A percentile compares a stretch with the other conserved stretches of the same genome.
phyloP scores from a whole-genome alignment of 148 eudicot genomes.

The Silene latifolia region DNA sequence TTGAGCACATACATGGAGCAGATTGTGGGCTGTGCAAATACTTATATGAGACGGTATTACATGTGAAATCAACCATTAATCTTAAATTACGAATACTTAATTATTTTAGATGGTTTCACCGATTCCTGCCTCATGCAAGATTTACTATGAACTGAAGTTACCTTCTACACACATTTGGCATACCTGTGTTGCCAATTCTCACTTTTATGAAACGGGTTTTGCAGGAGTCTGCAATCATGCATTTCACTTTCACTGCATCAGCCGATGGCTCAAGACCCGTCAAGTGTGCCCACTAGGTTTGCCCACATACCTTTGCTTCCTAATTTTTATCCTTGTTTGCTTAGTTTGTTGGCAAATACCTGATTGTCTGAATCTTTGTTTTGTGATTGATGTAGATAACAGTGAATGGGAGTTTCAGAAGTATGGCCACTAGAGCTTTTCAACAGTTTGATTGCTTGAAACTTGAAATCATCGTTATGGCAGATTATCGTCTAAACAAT shows the following conservation, averaged over 20 bases:
- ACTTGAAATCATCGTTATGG: background rate
- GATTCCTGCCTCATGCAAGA: too few species aligned
- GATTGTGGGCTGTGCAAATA: too few species aligned
- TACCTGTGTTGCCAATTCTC: background rate
- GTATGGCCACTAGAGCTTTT: conserved; percentile 60
- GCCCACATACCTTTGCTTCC: background rate
- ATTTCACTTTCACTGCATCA: conserved; percentile 94
- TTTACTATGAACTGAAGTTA: background rate
- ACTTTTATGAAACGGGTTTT: background rate
- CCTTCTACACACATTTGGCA: background rate
- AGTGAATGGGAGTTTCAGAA: conserved; percentile 96
- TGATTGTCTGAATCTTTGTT: background rate
- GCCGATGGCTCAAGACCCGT: conserved; percentile 91
- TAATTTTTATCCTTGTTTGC: background rate
- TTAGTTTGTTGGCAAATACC: background rate
- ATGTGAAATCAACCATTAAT: too few species aligned
- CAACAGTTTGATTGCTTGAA: background rate
- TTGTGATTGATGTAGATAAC: conserved; percentile 43
- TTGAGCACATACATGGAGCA: too few species aligned
- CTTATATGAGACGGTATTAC: too few species aligned
- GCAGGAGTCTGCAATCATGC: conserved; percentile 70
- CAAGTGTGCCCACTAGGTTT: conserved; percentile 89
- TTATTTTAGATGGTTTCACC: too few species aligned
- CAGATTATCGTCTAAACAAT: background rate
- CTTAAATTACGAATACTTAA: too few species aligned